Percentiles rank a stretch among this genome's conserved stretches.
Conservation (phyloP, 805 yeast species). For the Dipodascus albidus region DNA sequence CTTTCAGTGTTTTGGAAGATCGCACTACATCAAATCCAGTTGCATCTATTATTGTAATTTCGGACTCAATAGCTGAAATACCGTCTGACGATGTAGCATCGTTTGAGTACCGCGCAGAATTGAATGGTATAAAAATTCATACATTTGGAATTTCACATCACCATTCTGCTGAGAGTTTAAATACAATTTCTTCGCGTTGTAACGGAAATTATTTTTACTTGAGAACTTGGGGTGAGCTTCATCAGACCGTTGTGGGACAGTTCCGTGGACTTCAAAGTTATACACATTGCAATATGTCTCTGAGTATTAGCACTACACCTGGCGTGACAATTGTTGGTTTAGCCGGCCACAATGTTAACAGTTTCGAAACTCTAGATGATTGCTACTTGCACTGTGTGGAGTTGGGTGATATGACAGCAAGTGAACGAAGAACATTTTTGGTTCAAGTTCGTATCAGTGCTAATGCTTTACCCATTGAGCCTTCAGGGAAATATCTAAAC, state of each 20-base stretch:
- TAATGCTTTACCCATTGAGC: not conserved
- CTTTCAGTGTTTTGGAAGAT: conserved; percentile 1
- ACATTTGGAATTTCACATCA: conserved; percentile 16
- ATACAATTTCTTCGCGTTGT: conserved; percentile 7
- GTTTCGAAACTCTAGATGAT: conserved; percentile 2
- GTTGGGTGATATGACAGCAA: conserved; percentile 8
- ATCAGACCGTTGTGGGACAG: conserved; percentile 11
- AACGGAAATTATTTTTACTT: conserved; percentile 15
- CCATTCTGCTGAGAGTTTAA: conserved; percentile 14
- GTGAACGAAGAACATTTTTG: conserved; percentile 8
- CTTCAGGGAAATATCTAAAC: not conserved
- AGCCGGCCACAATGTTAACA: conserved; percentile 3
- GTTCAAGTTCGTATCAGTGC: conserved; percentile 7
- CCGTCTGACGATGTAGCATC: not conserved
- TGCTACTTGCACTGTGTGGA: conserved; percentile 2
- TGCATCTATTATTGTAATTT: conserved; percentile 4
- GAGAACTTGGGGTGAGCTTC: conserved; percentile 13
- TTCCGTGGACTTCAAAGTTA: conserved; percentile 9
- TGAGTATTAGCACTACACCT: conserved; percentile 8
- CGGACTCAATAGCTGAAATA: not conserved
- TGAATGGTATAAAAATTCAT: conserved; percentile 9
- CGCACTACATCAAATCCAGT: conserved; percentile 1
- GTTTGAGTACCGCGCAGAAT: not conserved
- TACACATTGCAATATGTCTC: conserved; percentile 11
- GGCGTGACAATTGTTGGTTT: conserved; percentile 10